Evolutionary conservation across 495 filamentous ascomycete species (phyloP), one percentile per base, ranked within the genome.

Genomic region (Penicillium verhagenii): DNA sequence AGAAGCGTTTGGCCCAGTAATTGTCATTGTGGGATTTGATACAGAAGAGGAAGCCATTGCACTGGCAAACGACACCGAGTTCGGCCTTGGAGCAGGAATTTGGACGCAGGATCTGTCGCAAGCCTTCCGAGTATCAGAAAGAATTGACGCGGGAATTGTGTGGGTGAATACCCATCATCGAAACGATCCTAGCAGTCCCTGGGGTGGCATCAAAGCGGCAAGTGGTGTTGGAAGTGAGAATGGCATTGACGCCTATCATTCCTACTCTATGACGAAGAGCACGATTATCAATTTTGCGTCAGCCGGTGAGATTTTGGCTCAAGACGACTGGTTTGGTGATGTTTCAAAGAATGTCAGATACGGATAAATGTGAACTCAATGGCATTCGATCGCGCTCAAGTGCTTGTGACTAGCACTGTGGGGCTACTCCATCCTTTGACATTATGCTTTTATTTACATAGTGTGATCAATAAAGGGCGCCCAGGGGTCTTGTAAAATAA

Each of bases 21-120:
- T 77, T 18, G 59, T 66, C 5, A 65, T 82, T 28, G 66, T 71
- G 13, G 66, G 52, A 1, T 76, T 80, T 50, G 62, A 71, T 14
- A 65, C 61, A 2, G 77, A 78, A 43, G 66, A 70, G 4, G 64
- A 79, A 46, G 76, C 69, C 0, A 58, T 79, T 10, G 52, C 52
- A 0, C 56, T 67, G 29, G 72, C 76, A 1, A 79, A 79, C 49
- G 68, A 74, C 39, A 72, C 68, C 16, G 60, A 72, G 23, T 75
- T 68, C 37, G 75, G 75, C 1, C 60, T 82, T 0, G 71, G 72
- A 26, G 69, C 72, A 4, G 66, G 68, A 13, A 62, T 85, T 9
- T 83, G 80, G 65, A 84, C 81, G 7, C 53, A 71, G 18, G 73
- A 81, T 46, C 69, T 82, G n/a, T 74, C 73, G 9, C 71, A 76